phyloP scores from a whole-genome alignment of 345 rosid genomes.

The Camelina sativa region DNA sequence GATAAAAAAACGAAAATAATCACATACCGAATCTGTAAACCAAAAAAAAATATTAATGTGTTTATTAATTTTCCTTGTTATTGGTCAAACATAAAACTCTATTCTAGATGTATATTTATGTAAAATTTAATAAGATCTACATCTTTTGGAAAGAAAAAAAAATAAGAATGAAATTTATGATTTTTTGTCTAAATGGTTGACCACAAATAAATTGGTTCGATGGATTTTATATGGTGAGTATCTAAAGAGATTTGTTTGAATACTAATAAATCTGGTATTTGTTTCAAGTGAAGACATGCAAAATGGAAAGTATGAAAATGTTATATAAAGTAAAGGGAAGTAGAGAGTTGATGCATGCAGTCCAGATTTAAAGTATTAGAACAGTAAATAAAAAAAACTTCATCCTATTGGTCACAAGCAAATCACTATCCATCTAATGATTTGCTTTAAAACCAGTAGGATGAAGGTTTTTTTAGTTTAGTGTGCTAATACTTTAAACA shows the following conservation, averaged over 20 bases:
- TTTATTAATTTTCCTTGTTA: background rate
- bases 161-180: background rate
- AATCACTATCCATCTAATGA: too few species aligned
- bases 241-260: background rate
- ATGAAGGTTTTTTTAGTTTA: background rate
- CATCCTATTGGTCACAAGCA: too few species aligned
- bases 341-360: background rate
- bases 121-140: background rate
- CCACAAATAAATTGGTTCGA: background rate
- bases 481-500: background rate
- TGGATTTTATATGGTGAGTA: background rate
- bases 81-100: background rate
- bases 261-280: background rate
- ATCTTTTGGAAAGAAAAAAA: background rate
- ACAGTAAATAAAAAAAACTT: too few species aligned
- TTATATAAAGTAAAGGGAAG: background rate
- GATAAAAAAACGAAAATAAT: background rate
- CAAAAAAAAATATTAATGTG: background rate
- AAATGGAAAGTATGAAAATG: background rate
- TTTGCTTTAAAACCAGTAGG: background rate
- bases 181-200: background rate
- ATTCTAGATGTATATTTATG: background rate
- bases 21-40: background rate
- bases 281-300: background rate
- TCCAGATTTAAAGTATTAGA: background rate